phyloP scores from a whole-genome alignment of 805 yeast genomes.

The Lachancea sp. region DNA sequence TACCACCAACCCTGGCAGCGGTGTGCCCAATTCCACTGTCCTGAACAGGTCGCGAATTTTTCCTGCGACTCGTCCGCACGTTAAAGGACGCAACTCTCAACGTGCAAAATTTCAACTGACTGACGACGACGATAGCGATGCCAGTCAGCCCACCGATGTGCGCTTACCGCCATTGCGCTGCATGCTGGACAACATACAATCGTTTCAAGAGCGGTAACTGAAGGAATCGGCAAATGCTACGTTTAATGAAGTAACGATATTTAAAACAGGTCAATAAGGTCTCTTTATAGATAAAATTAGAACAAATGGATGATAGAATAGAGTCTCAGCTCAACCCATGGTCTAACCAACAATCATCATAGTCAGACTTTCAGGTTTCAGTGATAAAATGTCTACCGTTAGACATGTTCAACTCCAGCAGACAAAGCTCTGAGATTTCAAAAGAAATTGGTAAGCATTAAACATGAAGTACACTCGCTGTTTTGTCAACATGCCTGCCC shows the following conservation, averaged over 20 bases:
- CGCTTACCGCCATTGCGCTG: slow-evolving; percentile 27
- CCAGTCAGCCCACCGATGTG: slow-evolving; percentile 14
- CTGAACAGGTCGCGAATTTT: background rate
- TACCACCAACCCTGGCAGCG: background rate
- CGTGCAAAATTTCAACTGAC: slow-evolving; percentile 7
- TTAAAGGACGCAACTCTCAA: slow-evolving; percentile 4
- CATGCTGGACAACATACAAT: slow-evolving; percentile 11
- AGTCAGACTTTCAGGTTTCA: background rate
- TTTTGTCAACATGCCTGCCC: too few species aligned
- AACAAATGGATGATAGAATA: too few species aligned
- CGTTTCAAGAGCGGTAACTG: slow-evolving; percentile 6
- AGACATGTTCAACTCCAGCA: too few species aligned
- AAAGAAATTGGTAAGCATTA: too few species aligned
- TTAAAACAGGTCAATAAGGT: background rate
- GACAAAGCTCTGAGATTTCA: too few species aligned
- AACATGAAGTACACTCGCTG: too few species aligned
- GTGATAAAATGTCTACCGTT: background rate
- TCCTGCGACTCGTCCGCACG: background rate
- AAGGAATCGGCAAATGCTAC: background rate
- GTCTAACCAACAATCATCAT: background rate
- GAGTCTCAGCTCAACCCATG: too few species aligned
- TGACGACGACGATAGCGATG: slow-evolving; percentile 15
- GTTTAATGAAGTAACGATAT: slow-evolving; percentile 1
- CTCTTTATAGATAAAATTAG: too few species aligned
- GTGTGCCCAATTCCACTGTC: background rate